Conservation (phyloP, 768 basidiomycete species). For the Tephrocybe sp. region DNA sequence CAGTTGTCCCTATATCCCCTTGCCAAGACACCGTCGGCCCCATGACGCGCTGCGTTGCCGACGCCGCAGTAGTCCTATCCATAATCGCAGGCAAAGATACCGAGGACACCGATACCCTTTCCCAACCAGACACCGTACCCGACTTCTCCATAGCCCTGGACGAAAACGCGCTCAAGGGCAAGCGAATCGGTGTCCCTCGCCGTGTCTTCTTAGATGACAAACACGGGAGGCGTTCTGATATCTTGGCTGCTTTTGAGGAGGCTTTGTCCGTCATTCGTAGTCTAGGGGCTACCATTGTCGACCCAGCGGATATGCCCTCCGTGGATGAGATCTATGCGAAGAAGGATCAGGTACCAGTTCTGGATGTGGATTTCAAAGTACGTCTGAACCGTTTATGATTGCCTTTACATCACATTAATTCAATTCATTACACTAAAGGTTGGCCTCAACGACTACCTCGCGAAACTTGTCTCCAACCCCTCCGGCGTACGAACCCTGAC, state of each 20-base stretch:
- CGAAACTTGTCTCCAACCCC: slow-evolving; percentile 47
- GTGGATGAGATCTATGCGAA: too few species aligned
- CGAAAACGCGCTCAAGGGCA: slow-evolving; percentile 43
- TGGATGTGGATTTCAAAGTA: too few species aligned
- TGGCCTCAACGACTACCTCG: slow-evolving; percentile 47
- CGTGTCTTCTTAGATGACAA: slow-evolving; percentile 31
- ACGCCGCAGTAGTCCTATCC: slow-evolving; percentile 52
- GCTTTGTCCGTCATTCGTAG: slow-evolving; percentile 33
- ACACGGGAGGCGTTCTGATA: slow-evolving; percentile 30
- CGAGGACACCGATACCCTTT: slow-evolving; percentile 50
- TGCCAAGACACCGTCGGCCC: slow-evolving; percentile 62
- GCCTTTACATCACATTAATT: too few species aligned
- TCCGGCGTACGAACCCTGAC: slow-evolving; percentile 52
- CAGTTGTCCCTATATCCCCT: slow-evolving; percentile 39
- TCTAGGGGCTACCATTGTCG: slow-evolving; percentile 25
- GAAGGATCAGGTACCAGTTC: too few species aligned
- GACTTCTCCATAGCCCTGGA: slow-evolving; percentile 53
- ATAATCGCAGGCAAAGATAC: slow-evolving; percentile 53
- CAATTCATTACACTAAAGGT: slow-evolving; percentile 30
- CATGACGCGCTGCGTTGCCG: slow-evolving; percentile 48
- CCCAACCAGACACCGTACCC: slow-evolving; percentile 49
- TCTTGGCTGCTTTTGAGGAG: slow-evolving; percentile 35
- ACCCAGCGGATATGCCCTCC: too few species aligned
- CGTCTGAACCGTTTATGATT: too few species aligned
- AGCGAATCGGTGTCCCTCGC: slow-evolving; percentile 53